Conservation (phyloP, 768 basidiomycete species). For the Suillus lakei region DNA sequence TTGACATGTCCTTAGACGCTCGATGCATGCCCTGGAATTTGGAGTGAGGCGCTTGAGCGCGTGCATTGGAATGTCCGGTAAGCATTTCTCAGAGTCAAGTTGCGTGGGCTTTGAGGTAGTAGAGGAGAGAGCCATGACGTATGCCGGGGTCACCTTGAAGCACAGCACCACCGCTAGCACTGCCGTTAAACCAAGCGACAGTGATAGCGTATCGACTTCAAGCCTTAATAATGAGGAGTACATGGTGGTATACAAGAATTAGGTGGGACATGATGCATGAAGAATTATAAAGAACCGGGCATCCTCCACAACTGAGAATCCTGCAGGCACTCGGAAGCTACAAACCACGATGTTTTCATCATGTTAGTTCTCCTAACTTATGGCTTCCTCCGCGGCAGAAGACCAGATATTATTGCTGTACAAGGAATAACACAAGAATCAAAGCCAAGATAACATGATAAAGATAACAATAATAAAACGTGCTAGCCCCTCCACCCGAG, state of each 20-base stretch:
- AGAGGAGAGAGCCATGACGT: slow-evolving; percentile 6
- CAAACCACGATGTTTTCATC: no score
- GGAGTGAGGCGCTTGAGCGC: neutral
- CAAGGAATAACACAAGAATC: no score
- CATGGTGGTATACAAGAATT: neutral
- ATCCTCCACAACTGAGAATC: neutral
- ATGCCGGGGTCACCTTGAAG: neutral
- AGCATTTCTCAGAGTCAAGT: neutral
- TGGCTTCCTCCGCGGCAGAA: no score
- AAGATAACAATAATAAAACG: no score
- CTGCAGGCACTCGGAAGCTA: no score
- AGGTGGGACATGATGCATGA: neutral
- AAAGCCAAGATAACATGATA: no score
- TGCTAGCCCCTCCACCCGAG: no score
- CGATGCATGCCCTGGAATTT: slow-evolving; percentile 36
- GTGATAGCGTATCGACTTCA: neutral
- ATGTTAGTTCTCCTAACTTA: no score
- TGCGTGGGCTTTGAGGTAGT: neutral
- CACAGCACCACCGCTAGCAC: neutral
- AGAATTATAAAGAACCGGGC: neutral
- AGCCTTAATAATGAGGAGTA: neutral
- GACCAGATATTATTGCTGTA: no score
- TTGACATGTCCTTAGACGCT: slow-evolving; percentile 41
- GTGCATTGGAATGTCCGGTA: neutral
- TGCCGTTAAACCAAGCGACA: neutral